These are phyloP conservation scores for Aspergillus asperescens DNA, from an alignment of 495 filamentous ascomycete species.

Conservation along the genomic window DNA sequence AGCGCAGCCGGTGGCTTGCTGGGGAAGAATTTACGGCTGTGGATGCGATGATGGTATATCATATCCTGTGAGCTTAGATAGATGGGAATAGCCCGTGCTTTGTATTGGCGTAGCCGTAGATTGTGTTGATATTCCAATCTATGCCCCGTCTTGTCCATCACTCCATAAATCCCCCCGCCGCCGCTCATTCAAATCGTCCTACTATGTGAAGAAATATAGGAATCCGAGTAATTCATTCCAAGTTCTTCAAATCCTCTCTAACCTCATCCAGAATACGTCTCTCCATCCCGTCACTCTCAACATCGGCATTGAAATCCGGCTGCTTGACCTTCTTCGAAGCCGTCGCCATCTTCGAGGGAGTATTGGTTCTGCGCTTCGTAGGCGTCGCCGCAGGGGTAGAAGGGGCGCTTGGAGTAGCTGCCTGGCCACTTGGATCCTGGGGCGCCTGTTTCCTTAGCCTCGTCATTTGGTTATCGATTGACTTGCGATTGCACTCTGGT, in stretches of 20 bases:
- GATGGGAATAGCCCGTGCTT: too few relatives aligned
- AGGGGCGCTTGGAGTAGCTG: neutral
- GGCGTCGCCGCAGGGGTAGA: neutral
- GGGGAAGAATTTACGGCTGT: too few relatives aligned
- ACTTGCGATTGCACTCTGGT: neutral
- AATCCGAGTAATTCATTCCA: too few relatives aligned
- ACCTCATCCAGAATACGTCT: neutral
- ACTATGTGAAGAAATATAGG: too few relatives aligned
- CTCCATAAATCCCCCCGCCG: too few relatives aligned
- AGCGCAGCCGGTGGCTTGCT: too few relatives aligned
- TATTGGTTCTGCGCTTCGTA: neutral
- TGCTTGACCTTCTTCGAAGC: neutral
- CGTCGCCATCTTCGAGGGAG: neutral
- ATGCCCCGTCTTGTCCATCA: too few relatives aligned
- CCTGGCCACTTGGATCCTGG: neutral
- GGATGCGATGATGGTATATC: too few relatives aligned
- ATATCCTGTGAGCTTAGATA: too few relatives aligned
- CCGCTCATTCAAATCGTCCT: too few relatives aligned
- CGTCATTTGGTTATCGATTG: conserved; percentile 1
- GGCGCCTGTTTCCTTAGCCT: conserved; percentile 9
- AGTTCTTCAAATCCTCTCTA: neutral
- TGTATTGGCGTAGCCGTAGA: too few relatives aligned
- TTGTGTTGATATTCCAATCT: too few relatives aligned
- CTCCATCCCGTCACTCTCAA: neutral
- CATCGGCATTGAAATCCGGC: neutral